phyloP scores from a whole-genome alignment of 2,329 filamentous ascomycete species.

The Botrytis squamosa region DNA sequence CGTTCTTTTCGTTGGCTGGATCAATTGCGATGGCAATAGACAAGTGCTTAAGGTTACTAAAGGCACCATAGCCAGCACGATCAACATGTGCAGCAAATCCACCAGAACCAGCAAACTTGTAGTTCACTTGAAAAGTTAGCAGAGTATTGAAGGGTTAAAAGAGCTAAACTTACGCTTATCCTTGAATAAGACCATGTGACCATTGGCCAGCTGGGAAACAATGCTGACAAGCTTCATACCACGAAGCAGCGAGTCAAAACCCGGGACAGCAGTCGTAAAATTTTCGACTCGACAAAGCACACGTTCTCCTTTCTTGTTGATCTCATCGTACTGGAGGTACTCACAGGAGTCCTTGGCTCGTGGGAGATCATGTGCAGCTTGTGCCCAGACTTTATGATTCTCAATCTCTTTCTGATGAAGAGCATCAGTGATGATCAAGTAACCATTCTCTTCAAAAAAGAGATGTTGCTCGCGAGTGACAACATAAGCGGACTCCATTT shows the following conservation, averaged over 20 bases:
- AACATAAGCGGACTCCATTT: background rate
- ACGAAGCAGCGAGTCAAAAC: background rate
- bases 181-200: conserved; percentile 34
- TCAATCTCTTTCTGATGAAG: conserved; percentile 31
- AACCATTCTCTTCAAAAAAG: conserved; percentile 38
- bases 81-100: conserved; percentile 42
- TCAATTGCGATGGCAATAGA: conserved; percentile 41
- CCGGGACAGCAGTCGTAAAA: background rate
- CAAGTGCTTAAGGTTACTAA: conserved; percentile 41
- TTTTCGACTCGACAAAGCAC: conserved; percentile 41
- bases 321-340: conserved; percentile 42
- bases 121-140: conserved; percentile 35
- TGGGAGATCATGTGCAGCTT: conserved; percentile 41
- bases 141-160: background rate
- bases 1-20: conserved; percentile 38
- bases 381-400: conserved; percentile 38
- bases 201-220: conserved; percentile 34
- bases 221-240: background rate
- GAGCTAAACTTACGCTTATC: conserved; percentile 32
- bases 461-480: background rate
- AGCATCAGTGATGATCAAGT: conserved; percentile 36
- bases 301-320: conserved; percentile 38
- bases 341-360: conserved; percentile 29
- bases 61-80: conserved; percentile 41
- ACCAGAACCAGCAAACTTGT: conserved; percentile 40